phyloP scores from a whole-genome alignment of 2,329 filamentous ascomycete species.

The Graphilbum ipis-grandicollis region DNA sequence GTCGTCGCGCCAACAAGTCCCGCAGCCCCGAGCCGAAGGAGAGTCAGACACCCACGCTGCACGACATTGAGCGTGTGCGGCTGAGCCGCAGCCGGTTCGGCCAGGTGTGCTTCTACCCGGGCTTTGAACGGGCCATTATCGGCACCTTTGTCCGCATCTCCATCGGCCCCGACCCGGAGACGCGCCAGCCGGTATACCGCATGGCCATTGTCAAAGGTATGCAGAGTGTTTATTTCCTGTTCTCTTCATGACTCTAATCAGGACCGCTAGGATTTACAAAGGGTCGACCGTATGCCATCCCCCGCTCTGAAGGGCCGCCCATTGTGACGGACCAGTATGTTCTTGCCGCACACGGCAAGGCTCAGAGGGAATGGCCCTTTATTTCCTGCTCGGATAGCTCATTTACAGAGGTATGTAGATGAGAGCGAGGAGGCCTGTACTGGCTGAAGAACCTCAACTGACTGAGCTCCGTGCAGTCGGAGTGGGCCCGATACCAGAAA shows the following conservation, averaged over 20 bases:
- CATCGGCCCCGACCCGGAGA: constrained; percentile 59
- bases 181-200: constrained; percentile 63
- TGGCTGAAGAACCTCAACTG: background rate
- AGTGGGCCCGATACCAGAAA: constrained; percentile 67
- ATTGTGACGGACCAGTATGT: constrained; percentile 81
- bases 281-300: constrained; percentile 71
- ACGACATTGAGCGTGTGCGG: constrained; percentile 70
- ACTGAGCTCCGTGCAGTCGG: constrained; percentile 29
- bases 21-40: constrained; percentile 42
- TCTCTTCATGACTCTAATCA: background rate
- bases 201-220: constrained; percentile 76
- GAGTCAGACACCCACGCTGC: constrained; percentile 51
- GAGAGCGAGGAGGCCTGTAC: background rate
- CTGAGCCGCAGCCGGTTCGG: constrained; percentile 77
- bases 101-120: constrained; percentile 83
- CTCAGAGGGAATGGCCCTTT: constrained; percentile 75
- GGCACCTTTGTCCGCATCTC: constrained; percentile 78
- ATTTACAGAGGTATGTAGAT: constrained; percentile 55
- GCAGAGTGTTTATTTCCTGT: background rate
- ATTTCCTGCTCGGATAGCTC: constrained; percentile 72
- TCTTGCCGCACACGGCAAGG: constrained; percentile 64
- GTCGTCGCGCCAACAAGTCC: constrained; percentile 31
- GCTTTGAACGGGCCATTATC: constrained; percentile 64
- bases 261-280: constrained; percentile 50
- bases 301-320: constrained; percentile 52